Evolutionary conservation across 805 yeast species (phyloP), one percentile per base, ranked within the genome.

Genomic region (Candida easanensis): DNA sequence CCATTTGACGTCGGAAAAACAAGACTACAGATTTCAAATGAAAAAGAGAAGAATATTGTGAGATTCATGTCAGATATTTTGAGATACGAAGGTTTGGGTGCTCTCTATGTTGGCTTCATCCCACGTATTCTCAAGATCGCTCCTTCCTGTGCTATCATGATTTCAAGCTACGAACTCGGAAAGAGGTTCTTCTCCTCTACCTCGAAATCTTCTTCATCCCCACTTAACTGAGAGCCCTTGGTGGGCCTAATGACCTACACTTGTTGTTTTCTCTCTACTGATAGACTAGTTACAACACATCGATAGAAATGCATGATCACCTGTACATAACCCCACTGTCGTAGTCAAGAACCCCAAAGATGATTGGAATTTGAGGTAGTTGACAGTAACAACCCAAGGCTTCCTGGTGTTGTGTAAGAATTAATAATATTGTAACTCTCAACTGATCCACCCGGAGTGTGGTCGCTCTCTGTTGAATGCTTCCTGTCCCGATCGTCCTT

Each of bases 1-100:
- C 98, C 99, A 1, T 93, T 93, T 56, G 99, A 93, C 62, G 99
- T 93, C 9, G 98, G 97, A 4, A 93, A 93, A 58, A 93, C 99
- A 5, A 73, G 98, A 55, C 69, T 88, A 46, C 99, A 93, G 63
- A 74, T 87, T 75, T n/a, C 62, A 49, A 44, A 50, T 50, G 58
- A 53, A 25, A 54, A 60, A 17, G 63, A 68, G 44, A 70, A 75
- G 32, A 63, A 79, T n/a, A 87, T 91, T 86, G 77, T 85, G 53
- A 70, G 65, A 41, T 87, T 77, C 61, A 72, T 93, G 65, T 57
- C 63, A 23, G 70, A 73, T 20, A 90, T 93, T 28, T 71, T 77
- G 41, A 71, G 63, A 52, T 73, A 67, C 17, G 99, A 93, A 63
- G 99, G 99, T 0, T 36, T 78, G n/a, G 60, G 71, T 4, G 91